Conservation (phyloP, 305 asterid species). For the Fraxinus greggii region DNA sequence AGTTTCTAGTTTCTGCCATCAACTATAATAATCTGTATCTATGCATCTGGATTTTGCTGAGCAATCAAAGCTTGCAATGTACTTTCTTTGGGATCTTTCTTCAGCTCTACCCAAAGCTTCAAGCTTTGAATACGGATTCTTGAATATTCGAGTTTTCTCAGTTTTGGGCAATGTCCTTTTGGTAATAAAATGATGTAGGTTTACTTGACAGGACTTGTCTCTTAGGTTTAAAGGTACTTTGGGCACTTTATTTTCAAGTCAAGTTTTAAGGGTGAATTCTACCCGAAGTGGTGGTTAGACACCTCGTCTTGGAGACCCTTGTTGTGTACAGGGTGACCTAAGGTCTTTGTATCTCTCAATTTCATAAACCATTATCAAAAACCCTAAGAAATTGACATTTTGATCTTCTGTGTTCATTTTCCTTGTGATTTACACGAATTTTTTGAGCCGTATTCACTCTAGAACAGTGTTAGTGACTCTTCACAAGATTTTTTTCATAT, state of each 20-base stretch:
- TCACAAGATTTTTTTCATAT: background rate
- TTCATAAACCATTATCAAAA: background rate
- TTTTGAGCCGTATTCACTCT: background rate
- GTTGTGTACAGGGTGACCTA: background rate
- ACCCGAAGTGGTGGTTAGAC: background rate
- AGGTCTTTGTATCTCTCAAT: background rate
- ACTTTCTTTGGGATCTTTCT: background rate
- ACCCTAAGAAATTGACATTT: background rate
- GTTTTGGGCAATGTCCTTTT: background rate
- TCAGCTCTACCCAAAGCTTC: background rate
- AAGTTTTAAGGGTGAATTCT: background rate
- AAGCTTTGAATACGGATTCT: background rate
- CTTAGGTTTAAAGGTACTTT: background rate
- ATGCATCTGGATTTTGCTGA: background rate
- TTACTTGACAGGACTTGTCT: background rate
- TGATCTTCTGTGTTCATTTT: background rate
- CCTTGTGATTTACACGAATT: background rate
- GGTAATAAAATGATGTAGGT: background rate
- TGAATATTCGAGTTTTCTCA: background rate
- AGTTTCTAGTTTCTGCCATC: background rate
- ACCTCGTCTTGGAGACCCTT: background rate
- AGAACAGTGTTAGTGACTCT: background rate
- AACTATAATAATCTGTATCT: background rate
- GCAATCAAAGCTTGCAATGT: background rate
- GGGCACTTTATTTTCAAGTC: background rate